Percentiles rank a stretch among this genome's conserved stretches.
These are phyloP conservation scores for Aspergillus bombycis DNA, from an alignment of 2,329 filamentous ascomycete species.

Conservation along the genomic window DNA sequence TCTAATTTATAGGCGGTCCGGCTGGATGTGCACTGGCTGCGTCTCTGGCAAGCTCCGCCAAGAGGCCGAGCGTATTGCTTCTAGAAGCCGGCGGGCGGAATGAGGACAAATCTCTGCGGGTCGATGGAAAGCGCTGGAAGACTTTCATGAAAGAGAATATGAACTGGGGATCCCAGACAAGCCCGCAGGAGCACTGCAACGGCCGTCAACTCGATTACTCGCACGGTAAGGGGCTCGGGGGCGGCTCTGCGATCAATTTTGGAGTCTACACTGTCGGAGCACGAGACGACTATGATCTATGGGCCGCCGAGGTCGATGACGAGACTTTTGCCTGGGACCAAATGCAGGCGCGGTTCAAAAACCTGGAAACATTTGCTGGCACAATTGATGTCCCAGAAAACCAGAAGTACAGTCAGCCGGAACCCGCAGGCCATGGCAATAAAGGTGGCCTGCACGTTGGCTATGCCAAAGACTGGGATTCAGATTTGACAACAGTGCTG, in stretches of 20 bases:
- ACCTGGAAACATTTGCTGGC: constrained; percentile 58
- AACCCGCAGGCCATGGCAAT: constrained; percentile 51
- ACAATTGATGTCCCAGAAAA: constrained; percentile 41
- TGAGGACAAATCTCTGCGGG: constrained; percentile 50
- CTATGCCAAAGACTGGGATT: constrained; percentile 55
- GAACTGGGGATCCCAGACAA: constrained; percentile 58
- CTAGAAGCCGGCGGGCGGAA: constrained; percentile 63
- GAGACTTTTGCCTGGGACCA: constrained; percentile 59
- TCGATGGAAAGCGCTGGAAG: constrained; percentile 58
- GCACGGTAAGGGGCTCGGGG: constrained; percentile 56
- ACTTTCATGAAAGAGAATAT: constrained; percentile 54
- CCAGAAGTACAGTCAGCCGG: constrained; percentile 53
- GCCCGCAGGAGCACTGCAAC: constrained; percentile 49
- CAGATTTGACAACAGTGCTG: constrained; percentile 49
- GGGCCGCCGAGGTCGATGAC: constrained; percentile 60
- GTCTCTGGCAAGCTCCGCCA: constrained; percentile 51
- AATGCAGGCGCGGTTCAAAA: constrained; percentile 55
- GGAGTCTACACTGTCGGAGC: constrained; percentile 59
- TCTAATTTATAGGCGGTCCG: constrained; percentile 54
- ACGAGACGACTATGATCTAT: constrained; percentile 64
- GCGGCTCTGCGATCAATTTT: constrained; percentile 59
- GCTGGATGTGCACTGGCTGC: constrained; percentile 61
- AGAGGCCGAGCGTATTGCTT: constrained; percentile 59
- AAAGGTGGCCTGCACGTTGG: constrained; percentile 53
- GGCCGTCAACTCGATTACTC: constrained; percentile 53